Evolutionary conservation across 139 green algal genomes (phyloP).

Genomic region (Volvox africanus): DNA sequence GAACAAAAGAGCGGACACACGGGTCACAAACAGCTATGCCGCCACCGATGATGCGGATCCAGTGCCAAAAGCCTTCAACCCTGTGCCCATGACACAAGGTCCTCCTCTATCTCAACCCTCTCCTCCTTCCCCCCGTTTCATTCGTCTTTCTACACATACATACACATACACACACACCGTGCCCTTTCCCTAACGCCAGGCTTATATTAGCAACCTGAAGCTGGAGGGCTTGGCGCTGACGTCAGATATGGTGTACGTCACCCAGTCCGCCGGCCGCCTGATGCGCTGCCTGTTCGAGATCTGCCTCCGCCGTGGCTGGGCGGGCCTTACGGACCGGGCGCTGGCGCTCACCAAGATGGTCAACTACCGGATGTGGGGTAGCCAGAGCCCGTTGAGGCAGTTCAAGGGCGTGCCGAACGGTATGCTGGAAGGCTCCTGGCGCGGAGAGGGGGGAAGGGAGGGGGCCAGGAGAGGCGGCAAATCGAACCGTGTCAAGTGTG

Average conservation of each 20-base stretch:
- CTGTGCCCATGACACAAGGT: neutral
- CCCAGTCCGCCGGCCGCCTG: constrained; percentile 90
- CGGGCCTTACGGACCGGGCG: constrained; percentile 87
- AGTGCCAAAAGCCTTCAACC: too few relatives aligned
- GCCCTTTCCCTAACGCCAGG: constrained; percentile 68
- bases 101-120: neutral
- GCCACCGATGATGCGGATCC: too few relatives aligned
- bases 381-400: constrained; percentile 92
- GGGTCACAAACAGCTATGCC: too few relatives aligned
- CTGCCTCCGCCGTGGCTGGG: constrained; percentile 94
- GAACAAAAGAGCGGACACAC: too few relatives aligned
- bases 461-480: too few relatives aligned
- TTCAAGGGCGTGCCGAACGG: constrained; percentile 83
- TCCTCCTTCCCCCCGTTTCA: neutral
- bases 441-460: neutral
- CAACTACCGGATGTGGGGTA: constrained; percentile 90
- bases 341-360: constrained; percentile 97
- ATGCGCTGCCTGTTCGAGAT: constrained; percentile 99
- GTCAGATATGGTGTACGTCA: constrained; percentile 98
- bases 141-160: neutral
- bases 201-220: constrained; percentile 95
- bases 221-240: constrained; percentile 95
- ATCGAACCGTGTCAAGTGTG: neutral
- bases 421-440: constrained; percentile 3
- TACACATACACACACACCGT: neutral